Base-by-base conservation (phyloP, 1,284 basidiomycete genomes). In the Phlebopus sp. region DNA sequence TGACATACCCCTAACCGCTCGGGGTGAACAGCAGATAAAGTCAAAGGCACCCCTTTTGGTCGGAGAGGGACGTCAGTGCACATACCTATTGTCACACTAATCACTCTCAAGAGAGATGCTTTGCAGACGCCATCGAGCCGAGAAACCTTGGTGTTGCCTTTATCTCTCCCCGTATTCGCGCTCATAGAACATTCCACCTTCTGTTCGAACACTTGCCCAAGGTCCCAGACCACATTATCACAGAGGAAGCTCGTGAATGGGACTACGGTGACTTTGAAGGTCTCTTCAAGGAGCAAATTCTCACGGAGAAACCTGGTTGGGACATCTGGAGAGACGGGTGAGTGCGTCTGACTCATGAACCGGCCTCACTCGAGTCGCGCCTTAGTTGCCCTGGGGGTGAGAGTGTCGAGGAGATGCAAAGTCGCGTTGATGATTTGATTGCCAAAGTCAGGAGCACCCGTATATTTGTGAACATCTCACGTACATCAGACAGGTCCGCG, bases 221-320 rank as follows among this genome's bases (percentile, higher is more conserved):
- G 39, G 47, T 67, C 17, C 86, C 86, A 4, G 55, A 73, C 40
- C 80, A 84, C 57, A 62, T 75, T 21, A 63, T 82, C 37, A 83
- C 84, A 0, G 87, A 90, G 55, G 75, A 81, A 21, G 79, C 79
- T 37, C 73, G 81, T 41, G 89, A 95, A 67, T 95, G 92, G 91
- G 87, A 94, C 59, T 95, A 95, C 63, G 92, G 93, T 21, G 80
- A 90, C 9, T 96, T 92, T 60, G 93, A 97, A 65, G 93, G 93
- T 10, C 77, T 92, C 37, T 64, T 79, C 36, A 76, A 85, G 14
- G 69, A 78, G 23, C 88, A 95, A 59, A 96, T 96, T 58, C 72
- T 83, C 52, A 74, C 77, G 46, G 74, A 69, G 37, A 78, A 82
- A 50, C 79, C 86, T 0, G 73, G 66, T 25, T 96, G 91, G 91